Base-by-base conservation (phyloP, 1,284 basidiomycete species). In the Mycena citricolor region DNA sequence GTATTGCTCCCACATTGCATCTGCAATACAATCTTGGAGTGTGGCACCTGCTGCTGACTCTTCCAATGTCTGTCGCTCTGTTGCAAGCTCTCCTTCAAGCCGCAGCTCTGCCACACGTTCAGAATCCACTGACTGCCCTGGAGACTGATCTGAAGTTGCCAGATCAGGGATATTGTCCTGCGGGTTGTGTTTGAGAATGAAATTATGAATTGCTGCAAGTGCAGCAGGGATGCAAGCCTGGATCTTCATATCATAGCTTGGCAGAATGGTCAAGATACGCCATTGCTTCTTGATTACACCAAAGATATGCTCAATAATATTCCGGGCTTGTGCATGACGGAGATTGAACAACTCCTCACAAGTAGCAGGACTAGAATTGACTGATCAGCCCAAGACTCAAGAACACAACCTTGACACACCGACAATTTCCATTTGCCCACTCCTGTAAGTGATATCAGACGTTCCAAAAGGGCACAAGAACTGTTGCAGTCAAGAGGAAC, bases 251-350 rank as follows among this genome's bases (percentile, higher is more conserved):
- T 16, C 4, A 36, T 63, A 66, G 22, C 61, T 49, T 3, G 57
- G 54, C 0, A 60, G 46, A 19, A 38, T 6, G 12, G 36, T 29
- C 13, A 64, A 39, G 4, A 68, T 50, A 2, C 32, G 19, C 42
- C 62, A 69, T 2, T 54, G 42, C 12, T 54, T 35, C 52, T 72
- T 70, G 47, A 61, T 39, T 10, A 68, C 61, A 32, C 68, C 65
- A 61, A 72, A 72, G 12, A 68, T 65, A 2, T 57, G 56, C 43
- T 71, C 65, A 40, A 71, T 57, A 10, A 65, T 56, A 56, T 70
- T 72, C 11, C 60, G 56, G 3, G 56, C 51, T 22, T 51, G 44
- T 22, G 67, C 62, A 58, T 73, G 67, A 0, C 58, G 54, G 11
- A 71, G 57, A 42, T 65, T 66, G 43, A 59, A 67, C 0, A 67